Conservation (phyloP, 1,284 basidiomycete genomes). For the Sanghuangporus weigelae region DNA sequence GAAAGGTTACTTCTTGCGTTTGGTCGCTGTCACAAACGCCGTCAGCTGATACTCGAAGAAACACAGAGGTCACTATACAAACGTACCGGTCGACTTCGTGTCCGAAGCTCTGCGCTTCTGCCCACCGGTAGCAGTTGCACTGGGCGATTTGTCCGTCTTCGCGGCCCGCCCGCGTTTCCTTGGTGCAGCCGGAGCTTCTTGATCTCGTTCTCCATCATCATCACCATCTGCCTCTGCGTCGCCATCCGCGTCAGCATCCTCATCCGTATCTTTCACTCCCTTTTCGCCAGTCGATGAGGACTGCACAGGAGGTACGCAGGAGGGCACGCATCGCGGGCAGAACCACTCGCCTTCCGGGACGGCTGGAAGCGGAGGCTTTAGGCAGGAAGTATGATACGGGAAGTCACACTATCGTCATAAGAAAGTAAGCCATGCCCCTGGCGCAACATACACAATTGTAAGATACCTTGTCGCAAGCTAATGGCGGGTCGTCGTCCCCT, state of each 20-base stretch:
- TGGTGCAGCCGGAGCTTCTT: conserved; percentile 17
- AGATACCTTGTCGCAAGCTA: conserved; percentile 84
- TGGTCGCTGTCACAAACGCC: conserved; percentile 21
- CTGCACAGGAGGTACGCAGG: conserved; percentile 2
- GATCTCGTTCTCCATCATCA: conserved; percentile 23
- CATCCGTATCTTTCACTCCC: neutral
- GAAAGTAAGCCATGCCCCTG: neutral
- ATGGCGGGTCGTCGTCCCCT: conserved; percentile 59
- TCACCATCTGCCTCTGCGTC: conserved; percentile 21
- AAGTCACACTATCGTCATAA: conserved; percentile 65
- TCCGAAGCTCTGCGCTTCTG: neutral
- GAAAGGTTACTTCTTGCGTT: conserved; percentile 27
- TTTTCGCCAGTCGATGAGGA: neutral
- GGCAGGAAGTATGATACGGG: conserved; percentile 82
- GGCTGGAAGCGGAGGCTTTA: conserved; percentile 68
- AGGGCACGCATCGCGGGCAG: conserved; percentile 60
- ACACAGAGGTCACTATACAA: neutral
- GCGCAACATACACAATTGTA: neutral
- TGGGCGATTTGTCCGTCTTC: conserved; percentile 1
- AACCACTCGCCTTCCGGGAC: conserved; percentile 94
- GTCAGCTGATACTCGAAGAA: neutral
- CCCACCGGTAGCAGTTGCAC: conserved; percentile 21
- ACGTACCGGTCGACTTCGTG: neutral
- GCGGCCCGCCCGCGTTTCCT: conserved; percentile 27
- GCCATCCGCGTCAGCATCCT: conserved; percentile 12